A percentile compares a stretch with the other conserved stretches of the same genome.
These are phyloP conservation scores for Aspergillus calidoustus DNA, from an alignment of 2,329 filamentous ascomycete species.

Conservation along the genomic window DNA sequence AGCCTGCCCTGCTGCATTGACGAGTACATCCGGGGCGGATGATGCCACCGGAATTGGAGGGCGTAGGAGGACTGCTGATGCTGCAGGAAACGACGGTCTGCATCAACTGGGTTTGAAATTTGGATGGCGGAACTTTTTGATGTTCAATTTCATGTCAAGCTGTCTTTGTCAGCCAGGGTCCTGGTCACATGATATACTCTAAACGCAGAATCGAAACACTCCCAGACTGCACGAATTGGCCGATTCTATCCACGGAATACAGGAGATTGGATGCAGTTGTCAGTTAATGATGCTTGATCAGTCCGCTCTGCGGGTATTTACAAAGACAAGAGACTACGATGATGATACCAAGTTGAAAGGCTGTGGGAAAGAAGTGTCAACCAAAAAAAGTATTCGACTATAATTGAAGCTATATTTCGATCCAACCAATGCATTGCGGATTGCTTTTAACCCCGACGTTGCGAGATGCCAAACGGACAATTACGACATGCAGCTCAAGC, in stretches of 20 bases:
- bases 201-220: background rate
- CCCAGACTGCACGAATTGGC: background rate
- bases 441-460: background rate
- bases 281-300: too few relatives aligned
- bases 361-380: too few relatives aligned
- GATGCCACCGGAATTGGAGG: constrained; percentile 30
- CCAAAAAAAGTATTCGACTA: too few relatives aligned
- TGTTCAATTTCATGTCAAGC: constrained; percentile 2
- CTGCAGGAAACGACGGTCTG: constrained; percentile 20
- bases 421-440: too few relatives aligned
- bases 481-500: background rate
- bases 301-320: too few relatives aligned
- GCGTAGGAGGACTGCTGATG: constrained; percentile 24
- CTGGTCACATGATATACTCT: constrained; percentile 4
- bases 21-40: constrained; percentile 39
- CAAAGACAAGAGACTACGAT: too few relatives aligned
- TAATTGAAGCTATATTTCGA: too few relatives aligned
- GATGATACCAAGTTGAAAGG: too few relatives aligned
- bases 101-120: constrained; percentile 20
- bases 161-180: constrained; percentile 11
- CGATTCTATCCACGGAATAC: too few relatives aligned
- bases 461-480: background rate
- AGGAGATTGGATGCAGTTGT: too few relatives aligned
- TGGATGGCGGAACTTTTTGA: constrained; percentile 7
- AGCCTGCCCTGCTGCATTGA: constrained; percentile 45